phyloP scores from a whole-genome alignment of 768 basidiomycete species.

The Suillus alpinus region DNA sequence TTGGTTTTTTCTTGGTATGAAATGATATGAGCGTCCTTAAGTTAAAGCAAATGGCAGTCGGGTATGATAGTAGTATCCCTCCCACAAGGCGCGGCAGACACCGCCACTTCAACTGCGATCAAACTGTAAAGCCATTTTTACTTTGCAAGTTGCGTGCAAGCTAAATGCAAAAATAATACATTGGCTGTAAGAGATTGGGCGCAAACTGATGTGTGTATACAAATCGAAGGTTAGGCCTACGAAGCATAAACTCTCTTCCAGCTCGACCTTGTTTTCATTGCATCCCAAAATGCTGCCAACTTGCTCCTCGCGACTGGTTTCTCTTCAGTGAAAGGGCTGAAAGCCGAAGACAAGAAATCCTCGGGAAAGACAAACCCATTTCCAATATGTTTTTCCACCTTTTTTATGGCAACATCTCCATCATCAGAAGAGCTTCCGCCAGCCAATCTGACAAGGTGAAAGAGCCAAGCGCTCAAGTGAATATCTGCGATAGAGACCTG shows the following conservation, averaged over 20 bases:
- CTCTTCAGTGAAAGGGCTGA: conserved; percentile 14
- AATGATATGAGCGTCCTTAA: background rate
- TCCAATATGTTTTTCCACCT: conserved; percentile 53
- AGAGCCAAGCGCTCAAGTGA: conserved; percentile 76
- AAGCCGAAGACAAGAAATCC: conserved; percentile 32
- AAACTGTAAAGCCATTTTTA: background rate
- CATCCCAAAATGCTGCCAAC: conserved; percentile 72
- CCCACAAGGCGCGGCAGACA: background rate
- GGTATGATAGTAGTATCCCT: background rate
- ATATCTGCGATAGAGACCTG: conserved; percentile 81
- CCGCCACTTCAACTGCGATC: background rate
- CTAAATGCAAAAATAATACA: background rate
- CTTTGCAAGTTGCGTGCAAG: background rate
- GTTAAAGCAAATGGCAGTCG: background rate
- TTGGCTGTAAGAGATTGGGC: background rate
- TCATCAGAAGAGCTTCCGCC: conserved; percentile 52
- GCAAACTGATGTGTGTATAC: too few species aligned
- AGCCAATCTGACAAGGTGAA: conserved; percentile 53
- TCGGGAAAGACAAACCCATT: conserved; percentile 42
- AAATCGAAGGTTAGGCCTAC: background rate
- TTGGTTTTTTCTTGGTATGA: background rate
- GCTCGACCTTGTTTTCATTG: conserved; percentile 59
- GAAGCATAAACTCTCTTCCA: conserved; percentile 62
- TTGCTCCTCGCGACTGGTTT: conserved; percentile 42
- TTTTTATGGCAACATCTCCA: conserved; percentile 47